A percentile compares a stretch with the other conserved stretches of the same genome.
phyloP scores from a whole-genome alignment of 2,329 filamentous ascomycete genomes.

The Orbilia oligospora region DNA sequence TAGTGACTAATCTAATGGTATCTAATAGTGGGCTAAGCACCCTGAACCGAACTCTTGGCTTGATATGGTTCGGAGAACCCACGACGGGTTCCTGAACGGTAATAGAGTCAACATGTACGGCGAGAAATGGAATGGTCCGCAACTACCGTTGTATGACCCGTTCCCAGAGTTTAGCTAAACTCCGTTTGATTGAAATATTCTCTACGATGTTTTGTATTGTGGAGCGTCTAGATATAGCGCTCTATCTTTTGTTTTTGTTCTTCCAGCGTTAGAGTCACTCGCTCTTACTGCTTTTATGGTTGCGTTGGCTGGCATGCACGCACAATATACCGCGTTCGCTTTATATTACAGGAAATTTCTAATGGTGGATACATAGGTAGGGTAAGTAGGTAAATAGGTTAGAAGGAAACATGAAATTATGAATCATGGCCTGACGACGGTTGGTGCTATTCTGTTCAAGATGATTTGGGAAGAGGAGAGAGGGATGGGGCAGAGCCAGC shows the following conservation, averaged over 20 bases:
- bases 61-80: conserved; percentile 71
- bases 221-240: conserved; percentile 2
- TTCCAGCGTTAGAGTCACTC: conserved; percentile 43
- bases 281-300: conserved; percentile 22
- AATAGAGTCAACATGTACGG: conserved; percentile 71
- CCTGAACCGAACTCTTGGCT: conserved; percentile 74
- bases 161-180: conserved; percentile 70
- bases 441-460: conserved; percentile 18
- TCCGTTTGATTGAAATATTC: background rate
- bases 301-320: conserved; percentile 23
- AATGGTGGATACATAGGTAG: background rate
- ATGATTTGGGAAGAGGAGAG: conserved; percentile 3
- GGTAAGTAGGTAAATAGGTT: background rate
- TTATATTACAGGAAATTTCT: conserved; percentile 6
- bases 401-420: conserved; percentile 25
- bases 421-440: conserved; percentile 32
- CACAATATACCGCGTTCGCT: conserved; percentile 31
- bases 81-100: conserved; percentile 72
- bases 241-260: conserved; percentile 24
- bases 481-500: conserved; percentile 18
- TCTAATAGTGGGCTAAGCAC: conserved; percentile 71
- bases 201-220: background rate
- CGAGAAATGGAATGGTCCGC: conserved; percentile 71
- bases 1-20: conserved; percentile 1
- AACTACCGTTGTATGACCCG: conserved; percentile 70